Conservation (phyloP, 2,329 filamentous ascomycete species). For the Cladobotryum protrusum region DNA sequence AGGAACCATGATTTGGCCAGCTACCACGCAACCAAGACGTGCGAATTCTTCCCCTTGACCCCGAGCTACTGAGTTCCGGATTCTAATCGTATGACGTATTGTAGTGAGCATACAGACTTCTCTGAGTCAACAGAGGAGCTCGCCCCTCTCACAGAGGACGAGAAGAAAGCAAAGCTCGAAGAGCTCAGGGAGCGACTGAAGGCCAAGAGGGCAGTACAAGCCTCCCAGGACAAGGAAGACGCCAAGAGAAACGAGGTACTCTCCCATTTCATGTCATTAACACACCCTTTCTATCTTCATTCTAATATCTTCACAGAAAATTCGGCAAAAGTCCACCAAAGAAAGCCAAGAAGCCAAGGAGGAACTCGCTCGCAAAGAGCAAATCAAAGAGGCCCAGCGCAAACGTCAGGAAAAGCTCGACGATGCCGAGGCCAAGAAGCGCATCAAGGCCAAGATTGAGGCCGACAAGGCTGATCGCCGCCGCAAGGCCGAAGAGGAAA, state of each 20-base stretch:
- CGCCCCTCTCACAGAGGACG: slow-evolving; percentile 80
- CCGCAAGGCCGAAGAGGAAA: slow-evolving; percentile 76
- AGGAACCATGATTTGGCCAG: slow-evolving; percentile 73
- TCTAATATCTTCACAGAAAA: slow-evolving; percentile 41
- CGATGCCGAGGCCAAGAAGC: slow-evolving; percentile 78
- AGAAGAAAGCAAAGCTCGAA: slow-evolving; percentile 74
- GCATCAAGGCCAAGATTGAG: slow-evolving; percentile 89
- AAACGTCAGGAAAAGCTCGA: slow-evolving; percentile 85
- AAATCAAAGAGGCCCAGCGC: slow-evolving; percentile 80
- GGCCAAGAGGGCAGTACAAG: slow-evolving; percentile 63
- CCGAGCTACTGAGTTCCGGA: not conserved
- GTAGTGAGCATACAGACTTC: slow-evolving; percentile 79
- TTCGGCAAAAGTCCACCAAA: slow-evolving; percentile 79
- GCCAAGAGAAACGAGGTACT: slow-evolving; percentile 76
- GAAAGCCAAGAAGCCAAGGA: slow-evolving; percentile 88
- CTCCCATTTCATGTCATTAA: no score
- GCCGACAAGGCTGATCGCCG: slow-evolving; percentile 88
- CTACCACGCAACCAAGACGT: slow-evolving; percentile 86
- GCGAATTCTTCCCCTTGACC: slow-evolving; percentile 20
- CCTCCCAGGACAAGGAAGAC: slow-evolving; percentile 70
- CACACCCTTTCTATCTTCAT: not conserved
- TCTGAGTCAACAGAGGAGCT: slow-evolving; percentile 90
- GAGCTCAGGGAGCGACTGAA: slow-evolving; percentile 68
- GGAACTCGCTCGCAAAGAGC: slow-evolving; percentile 79
- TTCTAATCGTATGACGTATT: slow-evolving; percentile 10